These are phyloP conservation scores for Lentinus polychrous DNA, from an alignment of 1,284 basidiomycete genomes.

Conservation along the genomic window DNA sequence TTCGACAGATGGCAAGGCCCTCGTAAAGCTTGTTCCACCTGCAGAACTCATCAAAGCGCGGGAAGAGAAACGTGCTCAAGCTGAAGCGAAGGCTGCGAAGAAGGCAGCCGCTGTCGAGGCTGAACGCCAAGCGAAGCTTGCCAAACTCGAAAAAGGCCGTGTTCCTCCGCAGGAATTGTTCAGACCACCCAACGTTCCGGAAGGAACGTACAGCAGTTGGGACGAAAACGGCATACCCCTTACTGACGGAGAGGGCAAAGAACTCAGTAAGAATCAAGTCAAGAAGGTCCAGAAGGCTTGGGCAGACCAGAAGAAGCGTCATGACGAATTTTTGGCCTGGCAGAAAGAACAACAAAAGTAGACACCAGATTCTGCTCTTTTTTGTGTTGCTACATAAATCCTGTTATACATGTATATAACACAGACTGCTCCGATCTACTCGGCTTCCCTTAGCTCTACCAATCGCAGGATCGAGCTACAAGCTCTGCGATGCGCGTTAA, in stretches of 20 bases:
- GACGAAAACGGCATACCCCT: slow-evolving; percentile 82
- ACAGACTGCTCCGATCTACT: not conserved
- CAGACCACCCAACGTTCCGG: slow-evolving; percentile 70
- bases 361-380: not conserved
- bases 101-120: slow-evolving; percentile 73
- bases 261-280: slow-evolving; percentile 74
- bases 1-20: slow-evolving; percentile 79
- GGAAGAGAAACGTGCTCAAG: slow-evolving; percentile 82
- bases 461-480: slow-evolving; percentile 52
- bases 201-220: slow-evolving; percentile 73
- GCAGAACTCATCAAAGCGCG: slow-evolving; percentile 77
- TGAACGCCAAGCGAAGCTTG: slow-evolving; percentile 73
- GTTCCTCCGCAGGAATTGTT: slow-evolving; percentile 76
- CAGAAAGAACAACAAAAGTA: slow-evolving; percentile 31
- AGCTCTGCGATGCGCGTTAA: slow-evolving; percentile 64
- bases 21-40: slow-evolving; percentile 90
- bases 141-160: slow-evolving; percentile 82
- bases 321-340: slow-evolving; percentile 70
- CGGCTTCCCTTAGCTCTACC: slow-evolving; percentile 28
- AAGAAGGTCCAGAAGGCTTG: slow-evolving; percentile 84
- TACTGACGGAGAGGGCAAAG: slow-evolving; percentile 78
- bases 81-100: slow-evolving; percentile 74
- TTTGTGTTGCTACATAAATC: not conserved
- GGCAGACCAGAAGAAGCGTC: slow-evolving; percentile 71
- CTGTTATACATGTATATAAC: not conserved